A percentile compares a stretch with the other conserved stretches of the same genome.
Conservation (phyloP, 2,329 filamentous ascomycete species). For the Spiromastix sp. region DNA sequence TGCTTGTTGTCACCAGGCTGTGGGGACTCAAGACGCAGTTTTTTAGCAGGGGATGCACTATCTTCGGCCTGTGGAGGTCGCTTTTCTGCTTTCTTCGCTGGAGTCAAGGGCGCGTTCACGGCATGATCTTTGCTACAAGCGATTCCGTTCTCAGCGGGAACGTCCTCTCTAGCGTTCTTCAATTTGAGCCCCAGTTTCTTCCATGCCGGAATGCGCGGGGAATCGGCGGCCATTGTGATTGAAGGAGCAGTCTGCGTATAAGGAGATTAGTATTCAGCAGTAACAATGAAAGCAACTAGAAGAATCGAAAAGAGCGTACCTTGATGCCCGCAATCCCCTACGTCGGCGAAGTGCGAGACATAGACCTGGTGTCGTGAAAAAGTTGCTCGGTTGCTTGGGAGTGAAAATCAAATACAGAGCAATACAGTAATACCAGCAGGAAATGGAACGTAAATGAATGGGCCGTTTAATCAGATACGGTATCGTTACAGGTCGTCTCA, state of each 20-base stretch:
- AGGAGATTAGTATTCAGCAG: no score
- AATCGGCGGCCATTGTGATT: neutral
- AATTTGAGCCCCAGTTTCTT: slow-evolving; percentile 51
- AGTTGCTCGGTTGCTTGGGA: no score
- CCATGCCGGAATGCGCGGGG: slow-evolving; percentile 43
- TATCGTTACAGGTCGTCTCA: no score
- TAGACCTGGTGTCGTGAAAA: no score
- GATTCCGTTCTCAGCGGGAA: neutral
- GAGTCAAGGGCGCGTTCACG: neutral
- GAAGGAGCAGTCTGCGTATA: neutral
- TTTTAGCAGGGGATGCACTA: slow-evolving; percentile 15
- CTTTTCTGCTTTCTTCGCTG: slow-evolving; percentile 7
- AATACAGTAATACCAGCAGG: no score
- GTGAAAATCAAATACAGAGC: no score
- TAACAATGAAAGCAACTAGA: no score
- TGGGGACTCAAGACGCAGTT: slow-evolving; percentile 15
- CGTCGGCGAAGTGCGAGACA: no score
- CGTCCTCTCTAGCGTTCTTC: slow-evolving; percentile 36
- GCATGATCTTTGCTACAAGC: neutral
- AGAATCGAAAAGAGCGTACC: no score
- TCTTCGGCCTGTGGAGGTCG: slow-evolving; percentile 4
- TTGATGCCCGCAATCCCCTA: no score
- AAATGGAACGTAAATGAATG: no score
- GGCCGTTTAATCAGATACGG: no score
- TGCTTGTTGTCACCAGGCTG: neutral